Evolutionary conservation across 805 yeast species (phyloP), one percentile per base, ranked within the genome.

Genomic region (Ogataea pilisensis): DNA sequence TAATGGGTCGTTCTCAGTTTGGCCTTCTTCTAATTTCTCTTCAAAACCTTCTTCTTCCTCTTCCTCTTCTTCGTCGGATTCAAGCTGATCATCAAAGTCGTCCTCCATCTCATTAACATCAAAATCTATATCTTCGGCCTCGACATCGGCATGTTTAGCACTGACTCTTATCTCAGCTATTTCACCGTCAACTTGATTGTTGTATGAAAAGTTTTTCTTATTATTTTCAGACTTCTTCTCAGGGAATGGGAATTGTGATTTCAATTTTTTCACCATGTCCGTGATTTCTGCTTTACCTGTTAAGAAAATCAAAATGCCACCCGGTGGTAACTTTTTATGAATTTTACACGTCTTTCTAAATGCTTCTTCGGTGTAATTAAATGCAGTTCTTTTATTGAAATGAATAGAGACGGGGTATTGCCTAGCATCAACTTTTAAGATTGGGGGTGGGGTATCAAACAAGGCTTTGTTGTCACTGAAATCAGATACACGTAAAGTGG

Each of bases 281-380:
- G 75, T 74, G 57, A 93, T 95, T 60, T 93, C 99, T 49, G 85
- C 85, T 57, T 90, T 96, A 53, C 99, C 98, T 0, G 99, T 93
- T 61, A 95, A 65, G 58, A 93, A 93, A 3, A 93, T 73, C 43
- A 93, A 72, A 31, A 93, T 93, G 2, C 95, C 96, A 24, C 99
- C 99, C 3, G 88, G 89, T 1, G 99, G 99, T 26, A 93, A 69
- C 45, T 73, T 73, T 49, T 74, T 76, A 57, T 93, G 99, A 38
- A 93, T 91, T 55, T 91, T 89, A 53, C 87, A 78, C 0, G 95
- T 72, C 58, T 91, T 95, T 45, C 75, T 75, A 57, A 81, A 85
- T 0, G 95, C 91, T 57, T 91, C 97, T 21, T 85, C 95, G 26
- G 84, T 67, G 57, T 91, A 95, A 47, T 91, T 82, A 48, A 68